Percentiles rank a stretch among this genome's conserved stretches.
These are phyloP conservation scores for Lipomyces spencermartinsiae DNA, from an alignment of 805 yeast genomes.

Conservation along the genomic window DNA sequence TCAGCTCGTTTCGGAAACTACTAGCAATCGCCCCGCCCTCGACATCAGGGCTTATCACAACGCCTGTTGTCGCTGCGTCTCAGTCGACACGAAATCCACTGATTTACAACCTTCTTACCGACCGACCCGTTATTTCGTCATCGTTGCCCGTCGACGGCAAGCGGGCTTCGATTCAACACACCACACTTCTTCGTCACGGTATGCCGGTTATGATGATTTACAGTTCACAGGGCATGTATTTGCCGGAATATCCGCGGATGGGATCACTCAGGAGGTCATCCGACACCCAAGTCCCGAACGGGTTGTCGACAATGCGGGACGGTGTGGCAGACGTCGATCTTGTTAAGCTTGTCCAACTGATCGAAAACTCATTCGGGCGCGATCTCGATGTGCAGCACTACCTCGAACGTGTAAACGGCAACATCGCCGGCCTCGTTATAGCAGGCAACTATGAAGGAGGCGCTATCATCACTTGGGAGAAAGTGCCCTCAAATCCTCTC, in stretches of 20 bases:
- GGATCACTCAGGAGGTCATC: too few relatives aligned
- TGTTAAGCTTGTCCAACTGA: conserved; percentile 60
- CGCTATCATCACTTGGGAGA: conserved; percentile 89
- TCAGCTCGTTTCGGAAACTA: conserved; percentile 67
- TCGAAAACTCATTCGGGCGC: conserved; percentile 81
- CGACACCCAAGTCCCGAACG: conserved; percentile 45
- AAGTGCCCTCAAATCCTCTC: conserved; percentile 45
- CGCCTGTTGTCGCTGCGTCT: conserved; percentile 73
- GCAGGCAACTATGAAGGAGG: conserved; percentile 97
- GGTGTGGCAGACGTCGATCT: conserved; percentile 55
- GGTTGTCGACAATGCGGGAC: conserved; percentile 28
- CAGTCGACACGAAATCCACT: conserved; percentile 66
- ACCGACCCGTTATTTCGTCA: conserved; percentile 86
- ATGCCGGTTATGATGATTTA: conserved; percentile 56
- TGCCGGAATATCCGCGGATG: conserved; percentile 40
- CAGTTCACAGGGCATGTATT: conserved; percentile 51
- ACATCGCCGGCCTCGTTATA: conserved; percentile 76
- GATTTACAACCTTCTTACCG: conserved; percentile 87
- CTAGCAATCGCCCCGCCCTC: conserved; percentile 58
- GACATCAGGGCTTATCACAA: conserved; percentile 86
- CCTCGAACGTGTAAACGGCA: conserved; percentile 65
- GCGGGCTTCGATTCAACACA: conserved; percentile 61
- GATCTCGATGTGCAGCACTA: conserved; percentile 71
- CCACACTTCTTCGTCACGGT: conserved; percentile 81
- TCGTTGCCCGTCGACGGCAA: conserved; percentile 76